Base-by-base conservation (phyloP, 1,284 basidiomycete species). In the Trichosporon coremiiforme region DNA sequence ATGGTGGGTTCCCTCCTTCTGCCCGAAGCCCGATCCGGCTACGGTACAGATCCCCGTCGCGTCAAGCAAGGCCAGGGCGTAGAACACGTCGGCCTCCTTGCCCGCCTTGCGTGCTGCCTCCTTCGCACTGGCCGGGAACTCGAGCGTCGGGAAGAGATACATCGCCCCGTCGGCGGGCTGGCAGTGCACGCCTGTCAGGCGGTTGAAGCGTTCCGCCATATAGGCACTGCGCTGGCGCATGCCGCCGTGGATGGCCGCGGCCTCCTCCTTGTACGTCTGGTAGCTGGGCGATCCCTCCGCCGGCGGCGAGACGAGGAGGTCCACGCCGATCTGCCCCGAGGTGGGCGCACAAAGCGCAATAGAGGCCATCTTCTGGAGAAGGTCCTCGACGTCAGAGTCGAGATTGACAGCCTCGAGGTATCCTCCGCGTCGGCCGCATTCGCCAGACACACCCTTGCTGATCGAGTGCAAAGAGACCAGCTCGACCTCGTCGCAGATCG, bases 401-500 rank as follows among this genome's bases (percentile, higher is more conserved):
- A 96, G 85, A 85, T 96, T 95, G 72, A 88, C 87, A 77, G 89
- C 88, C 83, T 96, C 94, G 78, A 95, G 93, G 86, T 95, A 96
- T 3, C 94, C 94, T 50, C 94, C 94, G 62, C 94, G 88, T n/a
- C 94, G 87, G 13, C 94, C 94, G 81, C 94, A 96, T 84, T 96
- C 94, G 74, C 94, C 94, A 41, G 88, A 88, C 73, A 95, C 91
- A 70, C 94, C 94, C 83, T 96, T 96, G 70, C 91, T 93, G 79
- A 94, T 93, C 67, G 91, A 93, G 86, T 96, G 94, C 89, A 95
- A 94, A 57, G 91, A 93, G 64, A 95, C 86, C 79, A 96, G 89
- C 45, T 91, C 88, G 71, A 94, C 83, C 47, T 75, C 75, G 38
- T 75, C 73, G 20, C 75, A 65, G 10, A 75, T n/a, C 33, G 65